phyloP scores from a whole-genome alignment of 2,329 filamentous ascomycete species.

The Pseudonectria buxi region DNA sequence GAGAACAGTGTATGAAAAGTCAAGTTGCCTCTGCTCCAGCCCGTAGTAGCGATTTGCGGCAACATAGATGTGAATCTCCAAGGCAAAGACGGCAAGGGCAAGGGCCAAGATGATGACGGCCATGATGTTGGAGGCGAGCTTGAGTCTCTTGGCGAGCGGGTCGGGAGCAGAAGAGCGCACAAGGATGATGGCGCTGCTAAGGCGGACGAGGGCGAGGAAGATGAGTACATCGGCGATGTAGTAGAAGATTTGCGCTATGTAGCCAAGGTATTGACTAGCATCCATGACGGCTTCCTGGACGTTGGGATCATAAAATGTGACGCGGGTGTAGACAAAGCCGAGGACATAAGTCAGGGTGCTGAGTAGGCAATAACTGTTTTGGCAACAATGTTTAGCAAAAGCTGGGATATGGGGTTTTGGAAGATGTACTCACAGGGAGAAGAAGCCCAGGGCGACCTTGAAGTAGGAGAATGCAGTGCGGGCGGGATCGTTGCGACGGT shows the following conservation, averaged over 20 bases:
- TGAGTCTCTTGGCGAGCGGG: slow-evolving; percentile 9
- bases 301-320: neutral
- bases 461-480: slow-evolving; percentile 18
- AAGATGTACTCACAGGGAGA: slow-evolving; percentile 16
- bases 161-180: slow-evolving; percentile 5
- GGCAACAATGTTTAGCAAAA: slow-evolving; percentile 1
- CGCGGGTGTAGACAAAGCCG: slow-evolving; percentile 2
- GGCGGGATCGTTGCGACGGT: slow-evolving; percentile 16
- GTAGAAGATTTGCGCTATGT: slow-evolving; percentile 3
- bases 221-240: slow-evolving; percentile 12
- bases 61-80: slow-evolving; percentile 11
- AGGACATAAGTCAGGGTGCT: slow-evolving; percentile 9
- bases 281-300: neutral
- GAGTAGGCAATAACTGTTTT: slow-evolving; percentile 15
- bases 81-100: slow-evolving; percentile 10
- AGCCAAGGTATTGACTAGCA: slow-evolving; percentile 4
- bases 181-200: slow-evolving; percentile 15
- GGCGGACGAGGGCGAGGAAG: slow-evolving; percentile 18
- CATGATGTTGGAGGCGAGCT: slow-evolving; percentile 8
- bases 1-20: slow-evolving; percentile 10
- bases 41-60: slow-evolving; percentile 1
- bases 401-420: neutral
- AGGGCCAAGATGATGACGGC: slow-evolving; percentile 10
- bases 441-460: slow-evolving; percentile 19
- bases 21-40: slow-evolving; percentile 1